Evolutionary conservation across 129 eudicot genomes (phyloP).

Genomic region (Centella asiatica): DNA sequence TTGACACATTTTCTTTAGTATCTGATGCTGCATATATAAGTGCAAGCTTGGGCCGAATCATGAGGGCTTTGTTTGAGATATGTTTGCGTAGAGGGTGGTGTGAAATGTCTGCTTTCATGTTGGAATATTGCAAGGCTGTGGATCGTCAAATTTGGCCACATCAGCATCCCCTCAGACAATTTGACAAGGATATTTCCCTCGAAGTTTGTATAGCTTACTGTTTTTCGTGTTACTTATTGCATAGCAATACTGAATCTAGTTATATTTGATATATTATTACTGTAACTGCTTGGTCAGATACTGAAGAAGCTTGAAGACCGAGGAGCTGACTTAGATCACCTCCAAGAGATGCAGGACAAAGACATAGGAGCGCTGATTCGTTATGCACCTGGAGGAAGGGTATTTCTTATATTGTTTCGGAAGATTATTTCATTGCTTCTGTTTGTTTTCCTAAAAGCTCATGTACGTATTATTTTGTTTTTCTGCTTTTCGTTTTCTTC

Average conservation of each 20-base stretch:
- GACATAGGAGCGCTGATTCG: conserved; percentile 94
- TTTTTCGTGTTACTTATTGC: not conserved
- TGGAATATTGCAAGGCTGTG: conserved; percentile 98
- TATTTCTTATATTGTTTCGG: conserved; percentile 18
- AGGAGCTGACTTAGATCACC: conserved; percentile 73
- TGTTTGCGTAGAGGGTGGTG: conserved; percentile 99
- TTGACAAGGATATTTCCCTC: conserved; percentile 71
- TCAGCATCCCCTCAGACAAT: conserved; percentile 96
- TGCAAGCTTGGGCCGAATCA: conserved; percentile 97
- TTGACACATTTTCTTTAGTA: conserved; percentile 71
- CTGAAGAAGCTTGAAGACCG: conserved; percentile 92
- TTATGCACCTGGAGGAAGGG: conserved; percentile 97
- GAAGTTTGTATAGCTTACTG: conserved; percentile 44
- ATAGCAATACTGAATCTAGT: not conserved
- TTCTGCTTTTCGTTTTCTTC: conserved; percentile 20
- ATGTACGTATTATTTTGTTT: too few species aligned
- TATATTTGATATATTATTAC: conserved; percentile 15
- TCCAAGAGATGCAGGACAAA: conserved; percentile 82
- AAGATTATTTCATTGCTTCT: conserved; percentile 5
- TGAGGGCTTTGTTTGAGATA: conserved; percentile 93
- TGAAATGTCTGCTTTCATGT: conserved; percentile 91
- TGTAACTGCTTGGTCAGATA: conserved; percentile 37
- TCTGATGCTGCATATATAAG: conserved; percentile 97
- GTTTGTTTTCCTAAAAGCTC: conserved; percentile 7
- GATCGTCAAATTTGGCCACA: conserved; percentile 99